phyloP scores from a whole-genome alignment of 768 basidiomycete genomes.

The Austroboletus eburneus region DNA sequence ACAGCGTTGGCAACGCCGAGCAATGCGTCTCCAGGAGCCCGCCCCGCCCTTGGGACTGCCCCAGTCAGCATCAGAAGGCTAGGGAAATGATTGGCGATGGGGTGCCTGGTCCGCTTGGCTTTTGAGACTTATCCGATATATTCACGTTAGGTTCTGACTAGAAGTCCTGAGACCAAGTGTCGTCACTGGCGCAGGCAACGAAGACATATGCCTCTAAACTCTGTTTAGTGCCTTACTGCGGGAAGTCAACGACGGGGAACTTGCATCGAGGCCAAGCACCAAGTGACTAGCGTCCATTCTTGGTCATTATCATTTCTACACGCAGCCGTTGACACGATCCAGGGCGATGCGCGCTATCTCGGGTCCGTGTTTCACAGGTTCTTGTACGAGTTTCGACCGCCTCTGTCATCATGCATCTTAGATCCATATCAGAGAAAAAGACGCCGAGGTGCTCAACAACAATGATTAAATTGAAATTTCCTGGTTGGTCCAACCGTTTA shows the following conservation, averaged over 20 bases:
- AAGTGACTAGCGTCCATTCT: conserved; percentile 1
- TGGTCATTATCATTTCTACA: neutral
- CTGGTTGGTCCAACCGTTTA: too few species aligned
- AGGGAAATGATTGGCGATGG: too few species aligned
- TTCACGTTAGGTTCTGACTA: too few species aligned
- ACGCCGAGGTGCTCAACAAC: neutral
- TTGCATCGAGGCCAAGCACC: neutral
- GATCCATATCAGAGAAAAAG: neutral
- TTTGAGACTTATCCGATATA: too few species aligned
- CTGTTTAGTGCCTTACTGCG: conserved; percentile 4
- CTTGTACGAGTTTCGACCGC: neutral
- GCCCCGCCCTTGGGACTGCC: too few species aligned
- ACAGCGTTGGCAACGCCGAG: too few species aligned
- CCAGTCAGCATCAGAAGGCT: too few species aligned
- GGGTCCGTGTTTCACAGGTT: neutral
- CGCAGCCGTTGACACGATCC: neutral
- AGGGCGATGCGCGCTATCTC: neutral
- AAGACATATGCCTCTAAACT: conserved; percentile 1
- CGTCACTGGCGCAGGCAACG: neutral
- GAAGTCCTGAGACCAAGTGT: too few species aligned
- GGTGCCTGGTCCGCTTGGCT: too few species aligned
- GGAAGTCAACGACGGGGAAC: neutral
- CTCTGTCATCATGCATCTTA: neutral
- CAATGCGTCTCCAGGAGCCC: too few species aligned
- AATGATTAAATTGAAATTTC: neutral